These are phyloP conservation scores for Allantophomopsis lycopodina DNA, from an alignment of 2,329 filamentous ascomycete genomes.

Conservation along the genomic window DNA sequence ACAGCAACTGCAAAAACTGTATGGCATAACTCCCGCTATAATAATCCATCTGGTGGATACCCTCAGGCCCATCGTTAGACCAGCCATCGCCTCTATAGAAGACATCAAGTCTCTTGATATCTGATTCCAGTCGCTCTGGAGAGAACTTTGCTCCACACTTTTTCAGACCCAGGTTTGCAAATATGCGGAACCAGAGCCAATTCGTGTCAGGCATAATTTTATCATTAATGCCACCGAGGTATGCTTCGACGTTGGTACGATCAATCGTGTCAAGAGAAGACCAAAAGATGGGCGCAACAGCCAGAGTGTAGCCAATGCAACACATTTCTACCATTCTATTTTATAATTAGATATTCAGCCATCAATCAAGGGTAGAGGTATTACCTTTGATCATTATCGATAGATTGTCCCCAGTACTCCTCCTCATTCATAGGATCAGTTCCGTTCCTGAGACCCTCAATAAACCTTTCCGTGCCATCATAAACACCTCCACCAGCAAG, in stretches of 20 bases:
- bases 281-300: constrained; percentile 36
- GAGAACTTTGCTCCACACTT: constrained; percentile 63
- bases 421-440: constrained; percentile 49
- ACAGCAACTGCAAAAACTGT: constrained; percentile 66
- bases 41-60: constrained; percentile 75
- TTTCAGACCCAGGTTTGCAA: constrained; percentile 66
- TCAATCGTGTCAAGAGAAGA: constrained; percentile 46
- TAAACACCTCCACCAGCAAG: constrained; percentile 57
- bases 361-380: too few relatives aligned
- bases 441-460: constrained; percentile 56
- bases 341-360: too few relatives aligned
- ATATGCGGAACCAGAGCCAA: constrained; percentile 76
- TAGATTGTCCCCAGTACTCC: constrained; percentile 67
- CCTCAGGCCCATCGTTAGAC: constrained; percentile 70
- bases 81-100: constrained; percentile 75
- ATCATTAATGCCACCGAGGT: constrained; percentile 64
- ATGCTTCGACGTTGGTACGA: constrained; percentile 51
- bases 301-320: constrained; percentile 61
- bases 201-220: constrained; percentile 61
- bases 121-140: constrained; percentile 53
- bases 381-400: constrained; percentile 58
- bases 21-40: constrained; percentile 76
- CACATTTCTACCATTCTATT: constrained; percentile 66
- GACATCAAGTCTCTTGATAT: constrained; percentile 66
- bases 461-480: constrained; percentile 48